phyloP scores from a whole-genome alignment of 2,329 filamentous ascomycete genomes.

The Ceratocystiopsis minuta region DNA sequence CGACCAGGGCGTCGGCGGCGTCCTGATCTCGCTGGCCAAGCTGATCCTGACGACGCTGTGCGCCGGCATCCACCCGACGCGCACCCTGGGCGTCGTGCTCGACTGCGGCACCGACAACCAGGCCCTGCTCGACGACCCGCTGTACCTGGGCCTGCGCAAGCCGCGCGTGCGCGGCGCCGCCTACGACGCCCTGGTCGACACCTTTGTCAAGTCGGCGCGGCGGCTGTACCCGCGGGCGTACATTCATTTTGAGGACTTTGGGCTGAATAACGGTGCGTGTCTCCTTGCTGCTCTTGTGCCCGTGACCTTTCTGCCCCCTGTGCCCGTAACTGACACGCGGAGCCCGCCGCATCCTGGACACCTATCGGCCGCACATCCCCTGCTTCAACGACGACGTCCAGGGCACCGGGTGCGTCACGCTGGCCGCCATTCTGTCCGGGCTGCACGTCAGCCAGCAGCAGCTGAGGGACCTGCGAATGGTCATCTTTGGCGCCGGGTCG shows the following conservation, averaged over 20 bases:
- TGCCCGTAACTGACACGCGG: not conserved
- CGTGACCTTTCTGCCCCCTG: not conserved
- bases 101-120: slow-evolving; percentile 79
- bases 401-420: slow-evolving; percentile 72
- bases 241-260: slow-evolving; percentile 84
- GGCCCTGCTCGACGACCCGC: slow-evolving; percentile 50
- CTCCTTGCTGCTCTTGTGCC: not conserved
- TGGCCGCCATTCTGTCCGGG: slow-evolving; percentile 65
- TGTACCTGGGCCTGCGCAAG: slow-evolving; percentile 61
- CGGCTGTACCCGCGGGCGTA: slow-evolving; percentile 63
- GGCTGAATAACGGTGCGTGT: slow-evolving; percentile 43
- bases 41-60: slow-evolving; percentile 68
- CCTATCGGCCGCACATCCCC: slow-evolving; percentile 52
- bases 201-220: slow-evolving; percentile 49
- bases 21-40: slow-evolving; percentile 73
- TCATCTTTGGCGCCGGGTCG: slow-evolving; percentile 66
- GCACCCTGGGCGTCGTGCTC: slow-evolving; percentile 63
- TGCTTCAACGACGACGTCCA: slow-evolving; percentile 80
- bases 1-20: slow-evolving; percentile 71
- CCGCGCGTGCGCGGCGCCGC: slow-evolving; percentile 48
- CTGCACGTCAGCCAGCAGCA: slow-evolving; percentile 50
- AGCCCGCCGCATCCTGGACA: slow-evolving; percentile 58
- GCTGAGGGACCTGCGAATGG: slow-evolving; percentile 49
- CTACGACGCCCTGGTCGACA: slow-evolving; percentile 63
- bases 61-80: slow-evolving; percentile 66